Evolutionary conservation across 2,329 filamentous ascomycete genomes (phyloP).

Genomic region (Zarea fungicola): DNA sequence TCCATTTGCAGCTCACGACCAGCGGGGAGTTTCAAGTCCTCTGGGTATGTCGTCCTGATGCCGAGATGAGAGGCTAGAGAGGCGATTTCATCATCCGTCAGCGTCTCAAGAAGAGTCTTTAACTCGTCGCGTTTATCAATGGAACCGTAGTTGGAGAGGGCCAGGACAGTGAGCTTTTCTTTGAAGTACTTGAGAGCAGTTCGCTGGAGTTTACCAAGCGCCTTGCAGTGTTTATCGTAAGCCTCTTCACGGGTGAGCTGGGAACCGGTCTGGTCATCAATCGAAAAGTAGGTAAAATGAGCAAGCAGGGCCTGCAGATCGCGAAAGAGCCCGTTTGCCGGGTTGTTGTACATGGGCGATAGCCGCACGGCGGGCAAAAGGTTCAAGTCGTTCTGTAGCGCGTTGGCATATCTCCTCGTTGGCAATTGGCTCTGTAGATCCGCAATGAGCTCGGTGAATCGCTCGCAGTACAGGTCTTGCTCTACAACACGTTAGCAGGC

Average conservation of each 20-base stretch:
- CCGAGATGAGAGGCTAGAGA: conserved; percentile 65
- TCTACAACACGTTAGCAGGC: conserved; percentile 42
- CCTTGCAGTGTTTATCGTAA: conserved; percentile 73
- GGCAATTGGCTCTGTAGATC: conserved; percentile 92
- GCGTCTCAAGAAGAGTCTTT: conserved; percentile 63
- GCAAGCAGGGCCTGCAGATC: conserved; percentile 75
- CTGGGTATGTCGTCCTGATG: conserved; percentile 79
- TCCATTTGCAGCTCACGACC: conserved; percentile 65
- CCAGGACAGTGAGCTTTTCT: conserved; percentile 83
- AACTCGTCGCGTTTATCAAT: conserved; percentile 78
- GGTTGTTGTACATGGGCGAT: conserved; percentile 71
- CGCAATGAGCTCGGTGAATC: conserved; percentile 85
- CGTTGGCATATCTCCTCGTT: conserved; percentile 89
- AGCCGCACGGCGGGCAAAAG: conserved; percentile 70
- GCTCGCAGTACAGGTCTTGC: conserved; percentile 77
- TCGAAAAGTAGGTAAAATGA: conserved; percentile 83
- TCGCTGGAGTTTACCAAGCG: conserved; percentile 73
- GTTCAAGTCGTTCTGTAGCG: conserved; percentile 80
- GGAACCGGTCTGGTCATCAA: conserved; percentile 83
- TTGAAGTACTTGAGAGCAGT: conserved; percentile 77
- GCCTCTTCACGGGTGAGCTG: conserved; percentile 68
- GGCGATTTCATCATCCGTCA: conserved; percentile 70
- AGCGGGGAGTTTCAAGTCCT: conserved; percentile 56
- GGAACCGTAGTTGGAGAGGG: conserved; percentile 85
- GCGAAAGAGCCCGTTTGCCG: conserved; percentile 70